A percentile compares a stretch with the other conserved stretches of the same genome.
These are phyloP conservation scores for Dryas octopetala DNA, from an alignment of 306 rosid species.

Conservation along the genomic window DNA sequence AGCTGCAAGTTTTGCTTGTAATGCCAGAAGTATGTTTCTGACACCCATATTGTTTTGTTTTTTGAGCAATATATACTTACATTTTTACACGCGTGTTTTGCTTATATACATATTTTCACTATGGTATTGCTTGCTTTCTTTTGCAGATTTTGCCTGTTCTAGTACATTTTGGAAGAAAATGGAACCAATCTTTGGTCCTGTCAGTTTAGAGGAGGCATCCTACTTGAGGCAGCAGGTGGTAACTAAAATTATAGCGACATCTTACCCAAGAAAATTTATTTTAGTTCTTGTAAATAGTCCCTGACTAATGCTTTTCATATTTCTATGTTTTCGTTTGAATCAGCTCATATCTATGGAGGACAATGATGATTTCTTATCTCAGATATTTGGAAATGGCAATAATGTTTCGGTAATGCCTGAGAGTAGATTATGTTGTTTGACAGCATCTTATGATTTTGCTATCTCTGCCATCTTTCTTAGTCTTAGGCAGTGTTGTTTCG, in stretches of 20 bases:
- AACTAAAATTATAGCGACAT: neutral
- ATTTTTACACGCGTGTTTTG: neutral
- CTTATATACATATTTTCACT: conserved; percentile 1
- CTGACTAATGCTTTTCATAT: conserved; percentile 14
- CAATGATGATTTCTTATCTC: conserved; percentile 47
- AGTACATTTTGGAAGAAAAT: conserved; percentile 77
- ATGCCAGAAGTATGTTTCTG: conserved; percentile 60
- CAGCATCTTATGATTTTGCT: neutral
- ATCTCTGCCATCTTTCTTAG: neutral
- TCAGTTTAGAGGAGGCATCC: conserved; percentile 46
- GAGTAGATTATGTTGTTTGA: conserved; percentile 6
- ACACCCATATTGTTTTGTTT: conserved; percentile 19
- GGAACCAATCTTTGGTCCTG: conserved; percentile 63
- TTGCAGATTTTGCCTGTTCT: conserved; percentile 68
- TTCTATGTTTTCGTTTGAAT: conserved; percentile 28
- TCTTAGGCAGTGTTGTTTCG: too few species aligned
- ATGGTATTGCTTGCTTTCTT: conserved; percentile 19
- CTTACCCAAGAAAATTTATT: conserved; percentile 17
- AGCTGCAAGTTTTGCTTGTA: conserved; percentile 74
- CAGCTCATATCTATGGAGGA: conserved; percentile 55
- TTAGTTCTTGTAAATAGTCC: conserved; percentile 18
- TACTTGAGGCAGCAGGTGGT: conserved; percentile 71
- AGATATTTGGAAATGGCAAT: conserved; percentile 38
- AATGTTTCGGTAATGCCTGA: conserved; percentile 47
- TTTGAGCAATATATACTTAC: conserved; percentile 6